These are phyloP conservation scores for Pseudogymnoascus sp. DNA, from an alignment of 2,329 filamentous ascomycete genomes.

Conservation along the genomic window DNA sequence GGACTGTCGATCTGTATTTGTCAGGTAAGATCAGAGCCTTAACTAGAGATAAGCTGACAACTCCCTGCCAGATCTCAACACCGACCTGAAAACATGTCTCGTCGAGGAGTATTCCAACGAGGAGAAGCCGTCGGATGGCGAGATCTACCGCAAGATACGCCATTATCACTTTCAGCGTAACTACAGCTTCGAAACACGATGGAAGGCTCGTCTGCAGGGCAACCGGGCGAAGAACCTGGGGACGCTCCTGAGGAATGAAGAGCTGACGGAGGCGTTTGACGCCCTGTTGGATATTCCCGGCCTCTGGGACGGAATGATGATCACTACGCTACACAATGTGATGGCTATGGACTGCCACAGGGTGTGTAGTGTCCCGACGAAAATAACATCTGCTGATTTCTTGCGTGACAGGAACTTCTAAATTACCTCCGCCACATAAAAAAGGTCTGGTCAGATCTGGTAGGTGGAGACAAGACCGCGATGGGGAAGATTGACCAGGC, in stretches of 20 bases:
- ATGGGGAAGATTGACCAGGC: not conserved
- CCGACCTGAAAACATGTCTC: conserved; percentile 24
- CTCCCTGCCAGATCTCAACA: conserved; percentile 28
- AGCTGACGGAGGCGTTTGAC: conserved; percentile 16
- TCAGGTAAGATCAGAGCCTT: conserved; percentile 6
- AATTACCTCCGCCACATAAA: conserved; percentile 9
- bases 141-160: conserved; percentile 30
- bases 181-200: conserved; percentile 17
- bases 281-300: conserved; percentile 17
- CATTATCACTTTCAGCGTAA: conserved; percentile 22
- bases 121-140: conserved; percentile 24
- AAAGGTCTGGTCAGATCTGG: not conserved
- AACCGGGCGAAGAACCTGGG: not conserved
- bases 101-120: conserved; percentile 30
- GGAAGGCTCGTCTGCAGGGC: conserved; percentile 16
- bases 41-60: too few relatives aligned
- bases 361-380: conserved; percentile 16
- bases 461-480: not conserved
- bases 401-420: conserved; percentile 1
- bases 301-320: conserved; percentile 18
- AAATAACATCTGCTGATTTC: not conserved
- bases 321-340: conserved; percentile 17
- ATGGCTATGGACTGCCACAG: conserved; percentile 16
- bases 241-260: not conserved
- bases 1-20: conserved; percentile 17